These are phyloP conservation scores for Vitis rotundifolia DNA, from an alignment of 164 flowering plant species.

Conservation along the genomic window DNA sequence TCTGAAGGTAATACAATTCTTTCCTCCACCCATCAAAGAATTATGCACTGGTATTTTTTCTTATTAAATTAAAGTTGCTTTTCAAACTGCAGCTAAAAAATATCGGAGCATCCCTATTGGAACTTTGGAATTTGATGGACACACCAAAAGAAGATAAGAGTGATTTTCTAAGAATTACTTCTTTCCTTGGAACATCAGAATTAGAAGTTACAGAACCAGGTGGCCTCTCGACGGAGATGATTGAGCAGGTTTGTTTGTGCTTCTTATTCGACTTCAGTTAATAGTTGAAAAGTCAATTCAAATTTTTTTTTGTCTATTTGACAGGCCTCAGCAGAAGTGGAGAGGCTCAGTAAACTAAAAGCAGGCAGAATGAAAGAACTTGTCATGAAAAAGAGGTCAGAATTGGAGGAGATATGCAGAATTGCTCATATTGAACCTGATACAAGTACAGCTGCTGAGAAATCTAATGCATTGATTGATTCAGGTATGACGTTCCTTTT, in stretches of 20 bases:
- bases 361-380: conserved; percentile 94
- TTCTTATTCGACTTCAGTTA: neutral
- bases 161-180: conserved; percentile 41
- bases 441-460: conserved; percentile 78
- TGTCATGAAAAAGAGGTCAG: conserved; percentile 78
- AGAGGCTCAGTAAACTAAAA: conserved; percentile 74
- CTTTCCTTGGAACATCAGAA: conserved; percentile 50
- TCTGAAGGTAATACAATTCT: conserved; percentile 53
- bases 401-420: conserved; percentile 81
- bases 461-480: conserved; percentile 81
- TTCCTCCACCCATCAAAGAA: neutral
- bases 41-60: neutral
- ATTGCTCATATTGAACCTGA: conserved; percentile 81
- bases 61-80: neutral
- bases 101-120: conserved; percentile 49
- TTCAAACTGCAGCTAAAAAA: conserved; percentile 62
- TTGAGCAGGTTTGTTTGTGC: conserved; percentile 62
- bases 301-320: conserved; percentile 4
- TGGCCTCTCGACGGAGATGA: conserved; percentile 64
- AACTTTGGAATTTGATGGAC: conserved; percentile 94
- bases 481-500: conserved; percentile 50
- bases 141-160: conserved; percentile 61
- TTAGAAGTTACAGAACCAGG: conserved; percentile 57
- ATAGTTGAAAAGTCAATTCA: neutral
- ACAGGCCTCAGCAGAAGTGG: conserved; percentile 82